Evolutionary conservation across 1,139 yeast species (phyloP).

Genomic region (Taiozyma sp.): DNA sequence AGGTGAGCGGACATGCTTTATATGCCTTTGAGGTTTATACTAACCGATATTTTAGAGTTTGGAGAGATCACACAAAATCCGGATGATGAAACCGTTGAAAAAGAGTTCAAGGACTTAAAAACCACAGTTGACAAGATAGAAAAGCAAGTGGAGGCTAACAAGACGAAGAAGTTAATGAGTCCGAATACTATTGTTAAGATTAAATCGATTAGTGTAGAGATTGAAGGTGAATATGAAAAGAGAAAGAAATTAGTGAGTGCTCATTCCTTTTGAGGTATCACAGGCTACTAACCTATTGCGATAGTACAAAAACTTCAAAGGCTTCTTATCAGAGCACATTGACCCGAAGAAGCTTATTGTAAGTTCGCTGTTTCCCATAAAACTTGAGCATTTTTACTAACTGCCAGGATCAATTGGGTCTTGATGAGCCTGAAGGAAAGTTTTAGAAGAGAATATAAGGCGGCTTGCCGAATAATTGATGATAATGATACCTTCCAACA

Average conservation of each 20-base stretch:
- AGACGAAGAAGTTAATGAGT: constrained; percentile 7
- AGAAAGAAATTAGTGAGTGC: constrained; percentile 8
- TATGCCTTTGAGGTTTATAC: not conserved
- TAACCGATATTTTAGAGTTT: constrained; percentile 3
- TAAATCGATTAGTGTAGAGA: not conserved
- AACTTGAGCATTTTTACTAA: not conserved
- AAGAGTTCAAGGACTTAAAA: constrained; percentile 9
- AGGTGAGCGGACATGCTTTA: constrained; percentile 4
- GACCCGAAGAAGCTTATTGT: constrained; percentile 16
- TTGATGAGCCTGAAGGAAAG: constrained; percentile 11
- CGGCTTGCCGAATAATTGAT: not conserved
- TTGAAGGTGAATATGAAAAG: constrained; percentile 11
- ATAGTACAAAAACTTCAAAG: constrained; percentile 13
- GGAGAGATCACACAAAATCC: constrained; percentile 8
- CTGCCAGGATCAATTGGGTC: constrained; percentile 13
- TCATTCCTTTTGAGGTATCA: not conserved
- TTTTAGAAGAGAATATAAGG: not conserved
- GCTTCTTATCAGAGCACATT: constrained; percentile 16
- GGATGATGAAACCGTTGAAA: constrained; percentile 14
- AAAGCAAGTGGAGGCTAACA: constrained; percentile 8
- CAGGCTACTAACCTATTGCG: not conserved
- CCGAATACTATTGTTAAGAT: constrained; percentile 9
- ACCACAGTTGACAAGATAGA: constrained; percentile 9
- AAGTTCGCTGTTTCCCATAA: constrained; percentile 2
- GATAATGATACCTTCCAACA: not conserved